phyloP scores from a whole-genome alignment of 441 rosid species.

The Hura crepitans region DNA sequence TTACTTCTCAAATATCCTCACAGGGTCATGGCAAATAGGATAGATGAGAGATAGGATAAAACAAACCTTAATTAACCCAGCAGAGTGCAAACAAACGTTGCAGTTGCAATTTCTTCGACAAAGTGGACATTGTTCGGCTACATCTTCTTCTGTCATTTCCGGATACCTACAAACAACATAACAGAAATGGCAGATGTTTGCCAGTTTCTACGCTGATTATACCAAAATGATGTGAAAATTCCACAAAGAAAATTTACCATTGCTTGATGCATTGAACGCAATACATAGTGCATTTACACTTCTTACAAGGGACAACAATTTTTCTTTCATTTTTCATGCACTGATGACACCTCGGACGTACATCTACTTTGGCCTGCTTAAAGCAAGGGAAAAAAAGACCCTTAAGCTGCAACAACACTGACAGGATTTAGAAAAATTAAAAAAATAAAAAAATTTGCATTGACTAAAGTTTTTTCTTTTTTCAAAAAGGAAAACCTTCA shows the following conservation, averaged over 20 bases:
- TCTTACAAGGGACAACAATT: slow-evolving; percentile 57
- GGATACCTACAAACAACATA: slow-evolving; percentile 55
- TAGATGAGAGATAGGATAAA: background rate
- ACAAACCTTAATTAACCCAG: slow-evolving; percentile 62
- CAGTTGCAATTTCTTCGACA: slow-evolving; percentile 83
- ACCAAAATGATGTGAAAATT: background rate
- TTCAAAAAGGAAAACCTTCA: slow-evolving; percentile 33
- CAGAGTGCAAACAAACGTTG: slow-evolving; percentile 57
- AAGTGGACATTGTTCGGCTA: slow-evolving; percentile 59
- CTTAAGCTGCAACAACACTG: slow-evolving; percentile 11
- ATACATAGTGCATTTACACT: slow-evolving; percentile 50
- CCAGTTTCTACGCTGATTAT: background rate
- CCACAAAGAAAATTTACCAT: slow-evolving; percentile 52
- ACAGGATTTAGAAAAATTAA: background rate
- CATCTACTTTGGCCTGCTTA: slow-evolving; percentile 26
- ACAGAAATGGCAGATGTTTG: background rate
- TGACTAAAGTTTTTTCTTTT: slow-evolving; percentile 8
- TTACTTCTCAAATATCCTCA: background rate
- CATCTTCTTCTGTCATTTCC: slow-evolving; percentile 41
- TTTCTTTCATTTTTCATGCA: slow-evolving; percentile 60
- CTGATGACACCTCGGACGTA: slow-evolving; percentile 62
- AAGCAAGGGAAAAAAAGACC: slow-evolving; percentile 19
- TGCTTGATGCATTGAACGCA: slow-evolving; percentile 62
- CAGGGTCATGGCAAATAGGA: background rate
- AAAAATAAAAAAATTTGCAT: background rate